phyloP scores from a whole-genome alignment of 352 stramenopile genomes.

The Phytophthora nicotianae region DNA sequence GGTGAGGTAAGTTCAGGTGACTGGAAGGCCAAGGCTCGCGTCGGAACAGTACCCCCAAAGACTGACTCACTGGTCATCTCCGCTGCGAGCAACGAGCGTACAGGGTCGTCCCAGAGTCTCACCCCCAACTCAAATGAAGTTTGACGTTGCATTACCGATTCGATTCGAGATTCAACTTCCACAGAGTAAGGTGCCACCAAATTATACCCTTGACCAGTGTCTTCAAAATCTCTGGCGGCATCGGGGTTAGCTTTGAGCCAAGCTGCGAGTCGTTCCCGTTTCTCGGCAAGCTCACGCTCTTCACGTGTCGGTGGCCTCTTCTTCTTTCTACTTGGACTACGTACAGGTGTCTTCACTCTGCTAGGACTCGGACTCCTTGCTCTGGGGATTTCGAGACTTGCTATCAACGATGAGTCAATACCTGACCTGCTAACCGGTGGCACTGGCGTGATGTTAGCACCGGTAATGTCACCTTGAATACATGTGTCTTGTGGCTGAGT shows the following conservation, averaged over 20 bases:
- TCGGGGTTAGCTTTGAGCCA: slow-evolving; percentile 31
- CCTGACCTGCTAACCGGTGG: slow-evolving; percentile 6
- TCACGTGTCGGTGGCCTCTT: slow-evolving; percentile 23
- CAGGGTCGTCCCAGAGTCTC: slow-evolving; percentile 49
- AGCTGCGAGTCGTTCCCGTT: slow-evolving; percentile 21
- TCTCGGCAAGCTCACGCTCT: slow-evolving; percentile 21
- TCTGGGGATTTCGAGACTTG: not conserved
- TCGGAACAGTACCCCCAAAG: slow-evolving; percentile 50
- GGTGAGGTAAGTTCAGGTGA: slow-evolving; percentile 6
- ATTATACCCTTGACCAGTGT: not conserved
- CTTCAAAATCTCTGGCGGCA: slow-evolving; percentile 1
- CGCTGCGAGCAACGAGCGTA: slow-evolving; percentile 52
- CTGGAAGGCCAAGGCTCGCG: slow-evolving; percentile 38
- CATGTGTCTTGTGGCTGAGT: slow-evolving; percentile 7
- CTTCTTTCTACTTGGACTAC: slow-evolving; percentile 26
- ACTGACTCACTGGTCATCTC: slow-evolving; percentile 66
- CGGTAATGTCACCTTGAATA: slow-evolving; percentile 4
- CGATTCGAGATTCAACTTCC: slow-evolving; percentile 46
- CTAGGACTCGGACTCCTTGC: slow-evolving; percentile 5
- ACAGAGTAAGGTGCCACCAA: slow-evolving; percentile 33
- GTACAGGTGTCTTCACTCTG: slow-evolving; percentile 9
- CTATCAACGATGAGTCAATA: slow-evolving; percentile 9
- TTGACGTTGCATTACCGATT: slow-evolving; percentile 33
- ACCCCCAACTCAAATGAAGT: slow-evolving; percentile 17
- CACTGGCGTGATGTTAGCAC: slow-evolving; percentile 1